Conservation (phyloP, 2,329 filamentous ascomycete genomes). For the Leptoxyphium fumago region DNA sequence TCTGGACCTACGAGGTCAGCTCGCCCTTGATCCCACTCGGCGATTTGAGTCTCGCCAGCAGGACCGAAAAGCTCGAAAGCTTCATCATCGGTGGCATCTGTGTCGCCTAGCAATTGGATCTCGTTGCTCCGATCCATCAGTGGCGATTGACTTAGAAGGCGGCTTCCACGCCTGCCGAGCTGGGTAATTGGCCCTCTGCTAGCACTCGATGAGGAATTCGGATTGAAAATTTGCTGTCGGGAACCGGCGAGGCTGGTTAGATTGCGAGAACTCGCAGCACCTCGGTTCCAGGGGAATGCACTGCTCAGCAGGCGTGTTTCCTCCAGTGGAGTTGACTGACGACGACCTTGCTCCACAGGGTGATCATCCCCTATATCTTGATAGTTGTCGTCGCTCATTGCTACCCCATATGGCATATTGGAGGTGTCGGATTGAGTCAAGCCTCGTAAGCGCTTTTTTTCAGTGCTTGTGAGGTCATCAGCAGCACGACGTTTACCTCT, state of each 20-base stretch:
- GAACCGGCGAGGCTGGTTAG: constrained; percentile 22
- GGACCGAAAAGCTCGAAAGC: constrained; percentile 31
- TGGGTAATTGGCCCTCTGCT: constrained; percentile 5
- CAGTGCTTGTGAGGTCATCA: constrained; percentile 12
- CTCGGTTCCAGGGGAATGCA: constrained; percentile 52
- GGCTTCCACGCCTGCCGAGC: constrained; percentile 32
- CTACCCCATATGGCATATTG: constrained; percentile 15
- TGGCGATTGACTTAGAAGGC: constrained; percentile 46
- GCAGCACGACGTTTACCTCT: constrained; percentile 14
- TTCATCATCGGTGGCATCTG: constrained; percentile 17
- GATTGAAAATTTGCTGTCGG: not conserved
- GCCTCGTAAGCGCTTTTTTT: constrained; percentile 16
- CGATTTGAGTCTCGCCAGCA: constrained; percentile 35
- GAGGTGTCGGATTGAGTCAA: constrained; percentile 10
- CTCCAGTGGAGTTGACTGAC: constrained; percentile 49
- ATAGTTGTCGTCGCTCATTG: constrained; percentile 9
- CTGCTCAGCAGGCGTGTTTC: constrained; percentile 45
- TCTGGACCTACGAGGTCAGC: constrained; percentile 42
- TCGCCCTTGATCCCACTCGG: constrained; percentile 33
- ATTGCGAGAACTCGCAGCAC: constrained; percentile 23
- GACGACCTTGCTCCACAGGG: constrained; percentile 55
- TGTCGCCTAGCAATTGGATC: constrained; percentile 1
- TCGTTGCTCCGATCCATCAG: constrained; percentile 34
- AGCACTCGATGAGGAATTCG: not conserved
- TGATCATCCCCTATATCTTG: constrained; percentile 16